phyloP scores from a whole-genome alignment of 1,139 yeast species.

The Saccharomyces hybrid region DNA sequence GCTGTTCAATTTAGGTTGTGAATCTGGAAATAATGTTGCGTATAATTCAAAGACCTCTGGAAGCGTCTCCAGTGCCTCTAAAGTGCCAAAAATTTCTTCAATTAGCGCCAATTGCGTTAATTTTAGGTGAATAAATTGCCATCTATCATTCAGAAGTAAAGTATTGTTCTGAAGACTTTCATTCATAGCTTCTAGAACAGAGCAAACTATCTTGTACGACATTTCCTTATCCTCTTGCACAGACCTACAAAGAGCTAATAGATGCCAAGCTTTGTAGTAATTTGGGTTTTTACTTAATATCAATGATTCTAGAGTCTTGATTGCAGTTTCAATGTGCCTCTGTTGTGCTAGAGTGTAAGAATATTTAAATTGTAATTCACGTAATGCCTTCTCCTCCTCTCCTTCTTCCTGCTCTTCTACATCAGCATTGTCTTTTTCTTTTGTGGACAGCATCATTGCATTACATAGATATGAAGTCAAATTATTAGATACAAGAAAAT shows the following conservation, averaged over 20 bases:
- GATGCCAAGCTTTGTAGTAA: slow-evolving; percentile 44
- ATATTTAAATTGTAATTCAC: slow-evolving; percentile 32
- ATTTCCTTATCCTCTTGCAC: slow-evolving; percentile 44
- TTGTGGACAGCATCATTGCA: slow-evolving; percentile 19
- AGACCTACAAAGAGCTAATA: slow-evolving; percentile 45
- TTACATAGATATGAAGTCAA: slow-evolving; percentile 27
- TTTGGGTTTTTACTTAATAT: slow-evolving; percentile 36
- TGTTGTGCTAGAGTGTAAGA: slow-evolving; percentile 33
- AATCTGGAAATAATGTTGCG: slow-evolving; percentile 45
- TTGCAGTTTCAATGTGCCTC: slow-evolving; percentile 32
- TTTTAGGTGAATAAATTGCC: slow-evolving; percentile 61
- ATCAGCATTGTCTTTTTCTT: slow-evolving; percentile 2
- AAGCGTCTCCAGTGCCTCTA: slow-evolving; percentile 55
- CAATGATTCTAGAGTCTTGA: slow-evolving; percentile 32
- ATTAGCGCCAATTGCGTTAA: slow-evolving; percentile 67
- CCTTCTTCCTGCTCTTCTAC: background rate
- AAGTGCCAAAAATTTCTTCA: slow-evolving; percentile 56
- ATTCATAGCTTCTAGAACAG: slow-evolving; percentile 34
- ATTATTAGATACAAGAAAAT: slow-evolving; percentile 24
- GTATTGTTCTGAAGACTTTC: slow-evolving; percentile 16
- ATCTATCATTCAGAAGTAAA: slow-evolving; percentile 38
- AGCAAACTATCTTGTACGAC: slow-evolving; percentile 39
- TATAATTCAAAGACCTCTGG: slow-evolving; percentile 61
- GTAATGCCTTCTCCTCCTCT: slow-evolving; percentile 1
- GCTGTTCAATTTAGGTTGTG: slow-evolving; percentile 19